Conservation (phyloP, 805 yeast genomes). For the Maudiozyma serrabonitensis region DNA sequence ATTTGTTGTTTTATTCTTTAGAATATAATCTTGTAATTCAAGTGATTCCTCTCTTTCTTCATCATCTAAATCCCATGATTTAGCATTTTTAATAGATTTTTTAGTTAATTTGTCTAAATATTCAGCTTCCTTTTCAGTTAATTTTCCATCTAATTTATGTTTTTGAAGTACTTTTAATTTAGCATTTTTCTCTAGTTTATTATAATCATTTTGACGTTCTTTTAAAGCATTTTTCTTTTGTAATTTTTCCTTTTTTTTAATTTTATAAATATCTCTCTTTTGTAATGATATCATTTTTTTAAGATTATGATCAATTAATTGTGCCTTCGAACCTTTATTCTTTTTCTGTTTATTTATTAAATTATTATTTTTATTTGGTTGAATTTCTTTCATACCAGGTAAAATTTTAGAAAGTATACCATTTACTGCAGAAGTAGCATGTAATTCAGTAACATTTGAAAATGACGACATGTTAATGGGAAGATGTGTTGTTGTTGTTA, state of each 20-base stretch:
- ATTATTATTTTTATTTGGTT: slow-evolving; percentile 4
- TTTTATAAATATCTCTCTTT: slow-evolving; percentile 27
- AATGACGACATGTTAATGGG: slow-evolving; percentile 1
- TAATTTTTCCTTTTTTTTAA: slow-evolving; percentile 29
- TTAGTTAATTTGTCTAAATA: slow-evolving; percentile 29
- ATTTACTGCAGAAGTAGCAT: slow-evolving; percentile 35
- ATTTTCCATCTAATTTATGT: slow-evolving; percentile 25
- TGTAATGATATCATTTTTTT: slow-evolving; percentile 28
- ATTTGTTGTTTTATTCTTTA: slow-evolving; percentile 34
- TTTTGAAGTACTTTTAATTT: slow-evolving; percentile 27
- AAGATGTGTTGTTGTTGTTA: no score
- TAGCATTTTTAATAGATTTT: slow-evolving; percentile 31
- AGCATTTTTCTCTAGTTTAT: slow-evolving; percentile 25
- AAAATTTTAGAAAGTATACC: slow-evolving; percentile 30
- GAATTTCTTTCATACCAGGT: slow-evolving; percentile 29
- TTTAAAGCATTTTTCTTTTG: slow-evolving; percentile 23
- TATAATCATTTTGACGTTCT: slow-evolving; percentile 11
- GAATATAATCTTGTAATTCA: slow-evolving; percentile 35
- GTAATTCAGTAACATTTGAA: slow-evolving; percentile 26
- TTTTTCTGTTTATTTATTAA: neutral
- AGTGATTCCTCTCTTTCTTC: slow-evolving; percentile 33
- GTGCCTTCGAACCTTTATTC: slow-evolving; percentile 28
- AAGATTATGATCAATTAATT: slow-evolving; percentile 30
- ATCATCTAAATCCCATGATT: slow-evolving; percentile 33
- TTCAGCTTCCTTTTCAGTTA: slow-evolving; percentile 29